Evolutionary conservation across 805 yeast species (phyloP).

Genomic region (Pichia thaimueangensis): DNA sequence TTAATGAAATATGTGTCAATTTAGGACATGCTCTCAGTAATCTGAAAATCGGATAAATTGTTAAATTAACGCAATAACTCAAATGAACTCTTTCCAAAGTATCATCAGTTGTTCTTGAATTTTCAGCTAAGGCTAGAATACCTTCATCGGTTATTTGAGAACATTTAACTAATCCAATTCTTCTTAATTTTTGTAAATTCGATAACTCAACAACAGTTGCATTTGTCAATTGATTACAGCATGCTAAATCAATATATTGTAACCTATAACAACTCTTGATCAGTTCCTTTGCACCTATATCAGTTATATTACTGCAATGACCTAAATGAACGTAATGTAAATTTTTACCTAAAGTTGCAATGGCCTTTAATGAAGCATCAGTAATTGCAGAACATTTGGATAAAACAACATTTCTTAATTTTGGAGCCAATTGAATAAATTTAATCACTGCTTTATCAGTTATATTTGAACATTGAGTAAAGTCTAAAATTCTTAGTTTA

Average conservation of each 20-base stretch:
- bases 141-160: slow-evolving; percentile 83
- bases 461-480: slow-evolving; percentile 75
- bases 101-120: slow-evolving; percentile 54
- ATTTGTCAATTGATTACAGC: slow-evolving; percentile 86
- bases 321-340: slow-evolving; percentile 90
- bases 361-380: slow-evolving; percentile 66
- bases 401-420: slow-evolving; percentile 77
- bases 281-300: slow-evolving; percentile 71
- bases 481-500: slow-evolving; percentile 71
- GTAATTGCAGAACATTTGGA: slow-evolving; percentile 87
- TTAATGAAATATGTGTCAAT: slow-evolving; percentile 82
- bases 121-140: slow-evolving; percentile 52
- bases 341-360: slow-evolving; percentile 69
- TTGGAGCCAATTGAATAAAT: slow-evolving; percentile 72
- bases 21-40: slow-evolving; percentile 76
- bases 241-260: slow-evolving; percentile 90
- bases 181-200: slow-evolving; percentile 67
- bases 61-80: slow-evolving; percentile 79
- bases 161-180: slow-evolving; percentile 94
- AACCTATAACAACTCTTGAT: slow-evolving; percentile 76
- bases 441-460: slow-evolving; percentile 74
- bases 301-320: slow-evolving; percentile 87
- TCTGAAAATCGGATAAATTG: slow-evolving; percentile 69
- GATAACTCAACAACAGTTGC: slow-evolving; percentile 72
- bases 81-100: slow-evolving; percentile 89